Evolutionary conservation across 1,284 basidiomycete genomes (phyloP).

Genomic region (Moesziomyces parantarcticus): DNA sequence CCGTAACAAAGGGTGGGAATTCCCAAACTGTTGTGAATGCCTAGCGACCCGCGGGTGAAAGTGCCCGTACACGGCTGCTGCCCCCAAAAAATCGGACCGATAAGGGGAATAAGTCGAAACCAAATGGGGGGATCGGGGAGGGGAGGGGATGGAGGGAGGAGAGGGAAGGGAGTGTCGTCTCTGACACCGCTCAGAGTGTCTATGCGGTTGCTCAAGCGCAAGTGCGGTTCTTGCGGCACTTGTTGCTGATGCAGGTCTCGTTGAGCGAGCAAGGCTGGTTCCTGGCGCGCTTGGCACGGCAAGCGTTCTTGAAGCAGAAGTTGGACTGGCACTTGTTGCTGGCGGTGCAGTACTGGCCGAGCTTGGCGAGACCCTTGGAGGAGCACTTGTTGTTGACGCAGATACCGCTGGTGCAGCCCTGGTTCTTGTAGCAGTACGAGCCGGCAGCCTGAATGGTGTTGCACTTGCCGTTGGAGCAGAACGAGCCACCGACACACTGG

Average conservation of each 20-base stretch:
- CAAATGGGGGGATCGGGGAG: too few relatives aligned
- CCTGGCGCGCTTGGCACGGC: conserved; percentile 29
- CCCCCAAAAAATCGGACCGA: too few relatives aligned
- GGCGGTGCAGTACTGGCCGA: conserved; percentile 9
- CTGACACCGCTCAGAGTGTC: background rate
- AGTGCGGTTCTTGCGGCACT: conserved; percentile 19
- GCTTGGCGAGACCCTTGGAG: conserved; percentile 9
- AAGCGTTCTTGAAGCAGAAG: conserved; percentile 30
- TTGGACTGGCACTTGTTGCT: conserved; percentile 21
- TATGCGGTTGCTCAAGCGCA: conserved; percentile 19
- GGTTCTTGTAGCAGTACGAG: conserved; percentile 42
- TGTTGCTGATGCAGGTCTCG: conserved; percentile 23
- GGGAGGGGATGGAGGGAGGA: too few relatives aligned
- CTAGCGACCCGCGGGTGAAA: too few relatives aligned
- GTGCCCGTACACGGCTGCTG: too few relatives aligned
- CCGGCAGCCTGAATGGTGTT: conserved; percentile 8
- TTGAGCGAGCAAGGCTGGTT: conserved; percentile 23
- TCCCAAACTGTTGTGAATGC: too few relatives aligned
- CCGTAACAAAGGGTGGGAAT: too few relatives aligned
- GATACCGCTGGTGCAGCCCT: conserved; percentile 27
- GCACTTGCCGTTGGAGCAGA: conserved; percentile 37
- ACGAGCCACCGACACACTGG: conserved; percentile 20
- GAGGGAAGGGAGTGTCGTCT: background rate
- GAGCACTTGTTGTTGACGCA: conserved; percentile 39
- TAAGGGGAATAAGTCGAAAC: too few relatives aligned